These are phyloP conservation scores for Crithidia thermophila DNA, from an alignment of 208 protist species.

Conservation along the genomic window DNA sequence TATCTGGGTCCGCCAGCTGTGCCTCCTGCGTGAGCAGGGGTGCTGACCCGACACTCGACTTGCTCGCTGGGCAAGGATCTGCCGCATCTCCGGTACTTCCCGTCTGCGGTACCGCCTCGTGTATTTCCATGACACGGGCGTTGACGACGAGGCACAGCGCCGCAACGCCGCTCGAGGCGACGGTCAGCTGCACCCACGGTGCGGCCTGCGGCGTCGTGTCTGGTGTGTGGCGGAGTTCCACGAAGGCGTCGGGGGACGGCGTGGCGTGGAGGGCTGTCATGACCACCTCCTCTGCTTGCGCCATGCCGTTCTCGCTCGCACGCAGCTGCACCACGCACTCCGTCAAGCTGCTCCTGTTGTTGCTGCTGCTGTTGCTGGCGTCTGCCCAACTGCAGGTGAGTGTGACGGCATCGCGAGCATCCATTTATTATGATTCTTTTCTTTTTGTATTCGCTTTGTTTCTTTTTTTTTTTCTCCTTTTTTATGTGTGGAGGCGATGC, in stretches of 20 bases:
- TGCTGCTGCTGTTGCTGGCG: no score
- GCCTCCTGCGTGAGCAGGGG: constrained; percentile 32
- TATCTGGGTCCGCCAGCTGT: constrained; percentile 10
- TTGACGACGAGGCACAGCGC: constrained; percentile 35
- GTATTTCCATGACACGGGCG: constrained; percentile 31
- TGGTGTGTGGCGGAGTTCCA: no score
- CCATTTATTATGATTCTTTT: constrained; percentile 16
- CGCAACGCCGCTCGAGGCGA: neutral
- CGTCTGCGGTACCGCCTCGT: neutral
- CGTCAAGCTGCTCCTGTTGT: neutral
- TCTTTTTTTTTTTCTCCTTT: neutral
- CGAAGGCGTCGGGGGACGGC: no score
- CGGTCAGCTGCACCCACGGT: constrained; percentile 17
- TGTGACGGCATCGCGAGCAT: neutral
- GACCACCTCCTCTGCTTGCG: constrained; percentile 6
- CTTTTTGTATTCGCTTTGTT: neutral
- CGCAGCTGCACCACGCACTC: neutral
- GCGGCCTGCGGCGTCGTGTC: no score
- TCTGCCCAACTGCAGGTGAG: constrained; percentile 22
- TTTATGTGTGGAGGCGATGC: no score
- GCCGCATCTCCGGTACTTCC: neutral
- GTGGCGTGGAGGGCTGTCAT: neutral
- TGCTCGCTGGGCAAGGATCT: no score
- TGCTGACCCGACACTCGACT: no score
- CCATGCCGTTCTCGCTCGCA: constrained; percentile 2